Conservation (phyloP, 2,329 filamentous ascomycete species). For the Teratosphaeria nubilosa region DNA sequence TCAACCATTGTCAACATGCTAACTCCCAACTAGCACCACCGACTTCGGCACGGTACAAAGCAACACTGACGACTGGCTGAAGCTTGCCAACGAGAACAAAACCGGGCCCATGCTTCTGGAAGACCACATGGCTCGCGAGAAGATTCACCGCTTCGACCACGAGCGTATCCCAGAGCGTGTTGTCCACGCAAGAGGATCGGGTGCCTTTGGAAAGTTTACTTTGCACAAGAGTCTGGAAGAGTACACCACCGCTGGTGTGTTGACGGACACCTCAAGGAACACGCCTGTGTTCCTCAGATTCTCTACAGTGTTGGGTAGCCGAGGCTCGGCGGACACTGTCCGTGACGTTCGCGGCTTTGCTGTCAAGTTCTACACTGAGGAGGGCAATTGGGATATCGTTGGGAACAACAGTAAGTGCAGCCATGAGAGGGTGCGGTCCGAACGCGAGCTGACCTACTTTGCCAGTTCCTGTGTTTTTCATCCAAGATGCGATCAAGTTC, state of each 20-base stretch:
- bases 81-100: slow-evolving; percentile 49
- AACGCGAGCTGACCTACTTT: neutral
- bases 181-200: slow-evolving; percentile 56
- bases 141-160: slow-evolving; percentile 69
- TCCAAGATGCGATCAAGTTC: slow-evolving; percentile 66
- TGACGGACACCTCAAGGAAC: slow-evolving; percentile 57
- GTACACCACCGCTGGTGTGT: slow-evolving; percentile 51
- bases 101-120: slow-evolving; percentile 61
- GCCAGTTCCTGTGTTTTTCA: slow-evolving; percentile 57
- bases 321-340: slow-evolving; percentile 69
- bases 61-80: slow-evolving; percentile 66
- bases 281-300: slow-evolving; percentile 65
- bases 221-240: slow-evolving; percentile 54
- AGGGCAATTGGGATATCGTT: slow-evolving; percentile 54
- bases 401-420: slow-evolving; percentile 53
- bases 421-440: neutral
- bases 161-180: slow-evolving; percentile 60
- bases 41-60: slow-evolving; percentile 67
- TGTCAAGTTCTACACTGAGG: slow-evolving; percentile 65
- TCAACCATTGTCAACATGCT: neutral
- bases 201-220: slow-evolving; percentile 57
- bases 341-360: slow-evolving; percentile 77
- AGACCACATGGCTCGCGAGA: slow-evolving; percentile 62
- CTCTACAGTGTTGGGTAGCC: slow-evolving; percentile 66
- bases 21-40: slow-evolving; percentile 41